Evolutionary conservation across 2,329 filamentous ascomycete species (phyloP), one percentile per base, ranked within the genome.

Genomic region (Colletotrichum destructivum): DNA sequence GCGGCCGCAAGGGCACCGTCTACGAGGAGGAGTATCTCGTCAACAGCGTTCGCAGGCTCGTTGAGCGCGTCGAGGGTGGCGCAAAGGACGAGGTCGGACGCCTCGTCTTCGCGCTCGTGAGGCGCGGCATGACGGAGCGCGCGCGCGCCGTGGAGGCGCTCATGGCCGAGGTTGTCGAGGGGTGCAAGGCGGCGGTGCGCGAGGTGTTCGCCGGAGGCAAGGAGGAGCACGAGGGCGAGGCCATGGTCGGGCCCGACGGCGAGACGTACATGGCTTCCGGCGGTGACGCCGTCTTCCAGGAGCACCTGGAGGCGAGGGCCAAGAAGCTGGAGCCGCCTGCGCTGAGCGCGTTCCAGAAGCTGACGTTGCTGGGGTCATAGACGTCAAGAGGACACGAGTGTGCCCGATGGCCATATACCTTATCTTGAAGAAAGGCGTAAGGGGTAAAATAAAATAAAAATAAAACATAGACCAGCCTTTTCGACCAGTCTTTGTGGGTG

Each of bases 21-120:
- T 99, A 99, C 81, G 96, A 99, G 81, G 96, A 98, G 79, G 96
- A 98, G 82, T 99, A 99, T 81, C 89, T 99, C 6, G 92, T 98
- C 70, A 96, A 95, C 80, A 96, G 92, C 75, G 91, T 98, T 46
- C 89, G 92, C 15, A 88, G 96, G 31, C 87, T 99, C 44, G 89
- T 98, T 16, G 94, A 97, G 80, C 88, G 95, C 46, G 90, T 98
- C 26, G 94, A 95, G 80, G 86, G 86, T 35, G 86, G 86, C 26
- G 88, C 92, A 3, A 88, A 91, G 62, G 87, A 89, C 0, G 96
- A 99, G 80, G 89, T 94, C 0, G 88, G 90, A 78, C 84, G 91
- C 18, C 86, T 98, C 9, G 88, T 98, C 0, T 91, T 93, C 74
- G 95, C 93, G 0, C 84, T 98, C 69, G 86, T 95, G 73, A 88